Conservation (phyloP, 257 asterid species). For the Phtheirospermum japonicum region DNA sequence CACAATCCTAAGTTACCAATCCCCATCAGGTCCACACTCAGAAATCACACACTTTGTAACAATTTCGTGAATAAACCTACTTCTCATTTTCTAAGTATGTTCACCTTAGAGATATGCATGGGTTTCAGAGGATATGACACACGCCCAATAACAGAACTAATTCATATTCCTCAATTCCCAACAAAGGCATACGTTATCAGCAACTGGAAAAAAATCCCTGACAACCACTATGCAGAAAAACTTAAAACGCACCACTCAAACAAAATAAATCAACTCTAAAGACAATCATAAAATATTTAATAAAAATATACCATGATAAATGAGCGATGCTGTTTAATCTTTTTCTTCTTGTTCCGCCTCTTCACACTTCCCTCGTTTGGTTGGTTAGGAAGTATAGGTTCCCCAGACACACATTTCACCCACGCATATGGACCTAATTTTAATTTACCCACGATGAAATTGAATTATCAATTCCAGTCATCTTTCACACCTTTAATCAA, state of each 20-base stretch:
- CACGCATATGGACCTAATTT: conserved; percentile 73
- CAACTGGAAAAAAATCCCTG: too few species aligned
- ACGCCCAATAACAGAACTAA: too few species aligned
- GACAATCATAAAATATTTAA: neutral
- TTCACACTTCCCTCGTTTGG: conserved; percentile 88
- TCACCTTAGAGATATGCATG: too few species aligned
- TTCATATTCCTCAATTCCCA: too few species aligned
- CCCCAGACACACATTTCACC: conserved; percentile 62
- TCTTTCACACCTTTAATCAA: neutral
- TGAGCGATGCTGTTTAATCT: conserved; percentile 55
- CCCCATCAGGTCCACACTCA: too few species aligned
- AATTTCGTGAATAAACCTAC: too few species aligned
- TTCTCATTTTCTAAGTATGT: too few species aligned
- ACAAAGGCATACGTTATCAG: too few species aligned
- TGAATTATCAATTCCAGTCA: conserved; percentile 13
- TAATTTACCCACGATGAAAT: conserved; percentile 12
- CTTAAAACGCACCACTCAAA: neutral
- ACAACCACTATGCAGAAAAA: conserved; percentile 8
- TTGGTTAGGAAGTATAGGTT: conserved; percentile 60
- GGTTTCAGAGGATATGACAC: too few species aligned
- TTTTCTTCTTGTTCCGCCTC: conserved; percentile 81
- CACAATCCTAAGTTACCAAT: too few species aligned
- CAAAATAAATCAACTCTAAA: too few species aligned
- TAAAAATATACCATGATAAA: conserved; percentile 58
- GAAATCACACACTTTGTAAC: too few species aligned